Evolutionary conservation across 164 flowering plant genomes (phyloP).

Genomic region (Stephania cephalantha): DNA sequence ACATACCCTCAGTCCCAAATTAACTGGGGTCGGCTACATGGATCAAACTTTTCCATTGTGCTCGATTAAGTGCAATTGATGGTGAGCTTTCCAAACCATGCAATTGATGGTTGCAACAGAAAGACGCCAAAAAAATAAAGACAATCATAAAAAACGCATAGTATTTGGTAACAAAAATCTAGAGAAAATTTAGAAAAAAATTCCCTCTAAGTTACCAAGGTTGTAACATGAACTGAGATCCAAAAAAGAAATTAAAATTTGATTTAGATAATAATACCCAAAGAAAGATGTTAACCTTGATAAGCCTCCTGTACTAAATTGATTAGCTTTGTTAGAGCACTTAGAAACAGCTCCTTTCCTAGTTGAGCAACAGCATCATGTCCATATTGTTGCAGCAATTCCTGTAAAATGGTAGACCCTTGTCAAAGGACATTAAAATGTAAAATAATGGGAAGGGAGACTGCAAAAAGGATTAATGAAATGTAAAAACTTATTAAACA

Average conservation of each 20-base stretch:
- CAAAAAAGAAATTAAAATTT: not conserved
- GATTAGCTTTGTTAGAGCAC: constrained; percentile 39
- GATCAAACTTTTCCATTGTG: too few species aligned
- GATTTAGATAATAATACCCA: not conserved
- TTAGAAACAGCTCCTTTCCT: constrained; percentile 47
- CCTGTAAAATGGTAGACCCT: constrained; percentile 30
- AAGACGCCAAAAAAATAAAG: not conserved
- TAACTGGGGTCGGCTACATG: too few species aligned
- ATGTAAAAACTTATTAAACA: not conserved
- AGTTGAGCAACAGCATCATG: constrained; percentile 38
- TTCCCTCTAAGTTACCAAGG: not conserved
- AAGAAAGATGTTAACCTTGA: constrained; percentile 37
- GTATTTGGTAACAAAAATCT: not conserved
- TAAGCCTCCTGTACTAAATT: constrained; percentile 47
- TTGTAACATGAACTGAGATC: not conserved
- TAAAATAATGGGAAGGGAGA: not conserved
- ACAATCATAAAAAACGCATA: not conserved
- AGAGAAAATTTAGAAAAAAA: not conserved
- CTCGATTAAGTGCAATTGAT: too few species aligned
- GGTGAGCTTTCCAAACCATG: too few species aligned
- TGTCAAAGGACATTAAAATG: not conserved
- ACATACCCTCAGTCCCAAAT: too few species aligned
- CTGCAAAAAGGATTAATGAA: not conserved
- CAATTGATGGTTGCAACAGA: not conserved
- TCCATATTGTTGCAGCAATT: constrained; percentile 55